Evolutionary conservation across 2,329 filamentous ascomycete genomes (phyloP), one percentile per base, ranked within the genome.

Genomic region (Colletotrichum endophyticum): DNA sequence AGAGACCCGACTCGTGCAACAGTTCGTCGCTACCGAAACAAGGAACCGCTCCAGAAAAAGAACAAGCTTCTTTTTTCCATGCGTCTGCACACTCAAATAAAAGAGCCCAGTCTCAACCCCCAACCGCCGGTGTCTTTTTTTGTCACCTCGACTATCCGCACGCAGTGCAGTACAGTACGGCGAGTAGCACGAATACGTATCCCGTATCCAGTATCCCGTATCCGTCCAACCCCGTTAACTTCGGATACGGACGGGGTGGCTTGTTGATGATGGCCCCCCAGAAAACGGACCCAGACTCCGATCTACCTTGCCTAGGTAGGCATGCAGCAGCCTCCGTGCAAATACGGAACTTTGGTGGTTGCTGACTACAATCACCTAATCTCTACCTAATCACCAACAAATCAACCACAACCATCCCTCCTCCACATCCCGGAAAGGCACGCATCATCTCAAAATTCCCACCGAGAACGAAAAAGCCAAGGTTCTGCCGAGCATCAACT

Each of bases 371-470:
- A 49, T 57, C 53, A 30, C 28, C 59, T 34, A 62, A 62, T 56
- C 30, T 63, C 22, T 57, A 73, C 66, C 36, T 56, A 73, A 73
- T 70, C 66, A 63, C 66, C 66, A 70, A 70, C 36, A 34, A 34
- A n/a, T 25, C 22, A 22, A 6, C 25, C 70, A 25, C 16, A 19
- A 25, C 30, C 30, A n/a, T n/a, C 61, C 22, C n/a, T 34, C 62
- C 57, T 63, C 68, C 69, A 63, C 53, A 61, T 56, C 56, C 63
- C 36, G 66, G 16, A 53, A 32, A 72, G 61, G 61, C 27, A 57
- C 39, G 39, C 66, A 68, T 57, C 66, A 57, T 68, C 66, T 68
- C 66, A 66, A 56, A 34, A 30, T 28, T 22, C 64, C 28, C 59
- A 62, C 59, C 66, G 66, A 56, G 13, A 68, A 57, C 28, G 44